A percentile compares a stretch with the other conserved stretches of the same genome.
Evolutionary conservation across 768 basidiomycete genomes (phyloP).

Genomic region (Leucosporidium yakuticum): DNA sequence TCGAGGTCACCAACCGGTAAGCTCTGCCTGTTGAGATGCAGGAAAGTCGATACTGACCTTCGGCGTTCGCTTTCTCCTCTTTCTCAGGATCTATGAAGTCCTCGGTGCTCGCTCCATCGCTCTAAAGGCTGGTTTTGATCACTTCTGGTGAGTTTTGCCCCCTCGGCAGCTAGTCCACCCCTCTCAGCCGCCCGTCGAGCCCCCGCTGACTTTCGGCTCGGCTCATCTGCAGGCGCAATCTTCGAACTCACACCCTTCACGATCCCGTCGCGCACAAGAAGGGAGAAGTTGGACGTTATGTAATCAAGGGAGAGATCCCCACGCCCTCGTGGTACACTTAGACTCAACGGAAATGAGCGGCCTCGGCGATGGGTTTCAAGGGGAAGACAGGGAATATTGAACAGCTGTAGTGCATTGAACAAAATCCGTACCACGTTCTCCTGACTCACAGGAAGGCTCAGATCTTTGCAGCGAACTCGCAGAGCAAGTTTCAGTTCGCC

Average conservation of each 20-base stretch:
- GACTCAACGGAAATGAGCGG: too few relatives aligned
- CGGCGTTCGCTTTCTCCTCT: background rate
- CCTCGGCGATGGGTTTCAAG: too few relatives aligned
- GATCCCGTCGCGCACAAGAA: conserved; percentile 16
- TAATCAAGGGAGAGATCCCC: conserved; percentile 2
- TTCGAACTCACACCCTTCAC: conserved; percentile 16
- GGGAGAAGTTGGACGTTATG: conserved; percentile 8
- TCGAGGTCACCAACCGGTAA: conserved; percentile 9
- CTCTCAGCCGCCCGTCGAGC: too few relatives aligned
- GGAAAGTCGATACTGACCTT: background rate
- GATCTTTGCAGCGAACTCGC: too few relatives aligned
- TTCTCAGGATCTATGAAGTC: conserved; percentile 12
- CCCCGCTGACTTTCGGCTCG: too few relatives aligned
- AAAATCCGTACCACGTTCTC: too few relatives aligned
- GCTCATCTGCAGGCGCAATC: background rate
- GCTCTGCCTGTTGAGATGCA: background rate
- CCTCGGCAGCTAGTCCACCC: too few relatives aligned
- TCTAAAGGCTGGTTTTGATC: conserved; percentile 14
- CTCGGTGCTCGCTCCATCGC: conserved; percentile 8
- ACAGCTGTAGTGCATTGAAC: too few relatives aligned
- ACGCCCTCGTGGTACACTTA: background rate
- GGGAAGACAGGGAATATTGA: too few relatives aligned
- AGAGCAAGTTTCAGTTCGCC: too few relatives aligned
- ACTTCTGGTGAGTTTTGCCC: background rate
- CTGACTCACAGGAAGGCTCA: too few relatives aligned